Base-by-base conservation (phyloP, 495 filamentous ascomycete genomes). In the Neurospora discreta region DNA sequence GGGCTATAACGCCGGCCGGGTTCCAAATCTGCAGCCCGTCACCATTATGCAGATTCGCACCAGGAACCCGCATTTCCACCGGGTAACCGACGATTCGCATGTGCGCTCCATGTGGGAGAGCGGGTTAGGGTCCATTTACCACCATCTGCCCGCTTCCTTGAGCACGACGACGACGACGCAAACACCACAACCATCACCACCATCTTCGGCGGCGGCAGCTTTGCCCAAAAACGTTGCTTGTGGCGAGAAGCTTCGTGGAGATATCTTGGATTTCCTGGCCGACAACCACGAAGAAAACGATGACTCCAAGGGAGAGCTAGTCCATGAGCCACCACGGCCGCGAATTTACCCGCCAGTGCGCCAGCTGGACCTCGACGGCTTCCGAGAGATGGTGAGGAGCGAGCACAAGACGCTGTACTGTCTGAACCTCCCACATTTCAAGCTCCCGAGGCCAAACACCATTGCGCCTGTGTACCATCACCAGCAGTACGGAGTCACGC, bases 11-110 rank as follows among this genome's bases (percentile, higher is more conserved):
- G 15, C 52, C 26, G 52, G 52, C 52, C 52, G 52, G 52, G 52
- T 65, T 7, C 52, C 52, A 60, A 60, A 60, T 16, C 15, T 60
- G 52, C 52, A 68, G 11, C 72, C 68, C 4, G 70, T 77, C 39
- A 41, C 69, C 2, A 69, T 80, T 39, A 13, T 78, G 6, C 78
- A 80, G 65, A 75, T 80, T 44, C 69, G 72, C 3, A 80, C 77
- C 30, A 13, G 67, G 38, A 80, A 76, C 52, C 74, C 77, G 0
- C 79, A 80, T 43, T 69, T 74, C 58, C 79, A 80, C 72, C 70
- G 75, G 26, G n/a, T 41, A 3, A 74, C 73, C 0, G 76, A 71
- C 26, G 68, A 78, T 15, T 39, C 60, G 0, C 79, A 80, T 42
- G 75, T 79, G 41, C 69, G 71, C 5, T 33, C 39, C 41, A 79